Evolutionary conservation across 352 stramenopile species (phyloP).

Genomic region (Albugo laibachii): DNA sequence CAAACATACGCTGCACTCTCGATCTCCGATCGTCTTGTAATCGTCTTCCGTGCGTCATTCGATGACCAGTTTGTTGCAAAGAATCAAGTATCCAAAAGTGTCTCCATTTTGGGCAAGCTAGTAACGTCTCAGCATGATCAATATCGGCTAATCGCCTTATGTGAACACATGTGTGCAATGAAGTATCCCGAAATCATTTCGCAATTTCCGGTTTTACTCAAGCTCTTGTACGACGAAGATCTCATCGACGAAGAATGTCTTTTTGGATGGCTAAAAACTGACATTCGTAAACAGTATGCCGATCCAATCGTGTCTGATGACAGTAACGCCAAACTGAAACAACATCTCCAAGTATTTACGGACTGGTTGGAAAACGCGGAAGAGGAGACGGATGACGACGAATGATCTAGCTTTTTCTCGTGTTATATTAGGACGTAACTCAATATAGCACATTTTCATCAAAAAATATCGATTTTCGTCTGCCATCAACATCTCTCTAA

Average conservation of each 20-base stretch:
- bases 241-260: constrained; percentile 91
- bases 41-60: constrained; percentile 83
- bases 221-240: constrained; percentile 94
- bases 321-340: constrained; percentile 61
- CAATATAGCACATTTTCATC: no score
- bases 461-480: no score
- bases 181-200: constrained; percentile 54
- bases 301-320: constrained; percentile 82
- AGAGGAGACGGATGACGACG: constrained; percentile 70
- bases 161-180: constrained; percentile 81
- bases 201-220: constrained; percentile 89
- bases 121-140: constrained; percentile 77
- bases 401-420: constrained; percentile 6
- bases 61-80: constrained; percentile 80
- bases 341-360: constrained; percentile 85
- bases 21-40: constrained; percentile 85
- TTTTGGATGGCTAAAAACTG: constrained; percentile 76
- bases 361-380: constrained; percentile 95
- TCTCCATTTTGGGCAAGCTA: constrained; percentile 68
- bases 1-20: constrained; percentile 84
- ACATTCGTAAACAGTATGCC: constrained; percentile 53
- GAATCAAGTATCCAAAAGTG: constrained; percentile 81
- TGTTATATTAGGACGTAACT: no score
- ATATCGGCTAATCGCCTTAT: constrained; percentile 83
- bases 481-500: no score